A percentile compares a stretch with the other conserved stretches of the same genome.
Evolutionary conservation across 352 stramenopile genomes (phyloP).

Genomic region (Phytophthora chlamydospora): DNA sequence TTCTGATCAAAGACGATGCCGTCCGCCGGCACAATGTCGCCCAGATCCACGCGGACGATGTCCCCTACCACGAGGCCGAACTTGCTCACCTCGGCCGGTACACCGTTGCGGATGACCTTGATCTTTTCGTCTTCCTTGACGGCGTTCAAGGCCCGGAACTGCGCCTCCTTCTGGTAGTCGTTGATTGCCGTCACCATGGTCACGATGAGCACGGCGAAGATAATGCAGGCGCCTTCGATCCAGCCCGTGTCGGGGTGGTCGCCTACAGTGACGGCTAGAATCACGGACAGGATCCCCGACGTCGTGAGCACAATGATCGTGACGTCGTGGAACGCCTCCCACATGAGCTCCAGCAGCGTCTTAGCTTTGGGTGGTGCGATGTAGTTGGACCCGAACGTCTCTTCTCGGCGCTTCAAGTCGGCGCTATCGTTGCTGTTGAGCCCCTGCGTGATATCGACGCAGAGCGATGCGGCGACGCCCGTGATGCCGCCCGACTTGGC

Average conservation of each 20-base stretch:
- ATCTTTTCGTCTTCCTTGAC: conserved; percentile 87
- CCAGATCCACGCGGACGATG: conserved; percentile 80
- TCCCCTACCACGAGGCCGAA: conserved; percentile 90
- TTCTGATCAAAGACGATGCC: conserved; percentile 90
- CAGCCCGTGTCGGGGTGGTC: conserved; percentile 71
- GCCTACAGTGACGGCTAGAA: conserved; percentile 57
- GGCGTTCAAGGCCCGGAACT: conserved; percentile 89
- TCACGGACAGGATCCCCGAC: conserved; percentile 61
- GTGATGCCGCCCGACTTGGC: conserved; percentile 58
- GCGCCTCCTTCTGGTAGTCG: conserved; percentile 93
- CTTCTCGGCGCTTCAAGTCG: conserved; percentile 59
- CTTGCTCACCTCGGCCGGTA: conserved; percentile 65
- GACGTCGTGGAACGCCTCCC: conserved; percentile 87
- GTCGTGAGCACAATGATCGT: conserved; percentile 73
- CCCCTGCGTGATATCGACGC: conserved; percentile 51
- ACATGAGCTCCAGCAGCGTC: conserved; percentile 82
- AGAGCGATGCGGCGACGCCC: conserved; percentile 53
- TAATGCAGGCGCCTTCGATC: conserved; percentile 93
- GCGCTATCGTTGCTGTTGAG: conserved; percentile 54
- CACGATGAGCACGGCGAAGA: conserved; percentile 91
- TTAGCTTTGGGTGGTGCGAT: conserved; percentile 60
- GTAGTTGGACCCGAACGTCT: conserved; percentile 74
- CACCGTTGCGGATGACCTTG: conserved; percentile 83
- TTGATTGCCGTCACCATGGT: conserved; percentile 91
- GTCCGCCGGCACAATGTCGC: conserved; percentile 92